A percentile compares a stretch with the other conserved stretches of the same genome.
Evolutionary conservation across 371 early-diverging fungal species (phyloP).

Genomic region (Actinomucor elegans): DNA sequence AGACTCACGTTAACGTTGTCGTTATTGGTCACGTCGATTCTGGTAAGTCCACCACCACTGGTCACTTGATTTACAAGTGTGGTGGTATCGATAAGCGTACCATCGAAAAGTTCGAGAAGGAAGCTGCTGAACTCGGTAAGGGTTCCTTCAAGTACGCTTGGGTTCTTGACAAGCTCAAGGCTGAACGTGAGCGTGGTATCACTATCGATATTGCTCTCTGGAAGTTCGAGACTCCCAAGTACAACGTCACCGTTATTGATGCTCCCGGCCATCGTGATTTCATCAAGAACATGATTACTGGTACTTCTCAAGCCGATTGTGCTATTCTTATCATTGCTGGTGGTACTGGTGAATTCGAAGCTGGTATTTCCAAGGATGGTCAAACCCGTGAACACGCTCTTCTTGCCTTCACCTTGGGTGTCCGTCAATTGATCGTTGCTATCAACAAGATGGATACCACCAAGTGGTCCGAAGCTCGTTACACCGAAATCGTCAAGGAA

Average conservation of each 20-base stretch:
- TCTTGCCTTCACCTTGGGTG: constrained; percentile 96
- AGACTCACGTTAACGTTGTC: constrained; percentile 95
- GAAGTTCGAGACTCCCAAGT: constrained; percentile 98
- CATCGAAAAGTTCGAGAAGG: constrained; percentile 99
- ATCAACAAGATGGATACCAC: constrained; percentile 99
- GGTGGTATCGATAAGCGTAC: constrained; percentile 99
- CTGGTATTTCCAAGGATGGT: constrained; percentile 98
- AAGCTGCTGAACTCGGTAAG: constrained; percentile 98
- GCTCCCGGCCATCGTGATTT: constrained; percentile 99
- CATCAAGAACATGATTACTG: constrained; percentile 99
- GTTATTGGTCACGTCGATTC: constrained; percentile 99
- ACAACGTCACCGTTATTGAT: constrained; percentile 95
- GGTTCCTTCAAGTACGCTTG: constrained; percentile 98
- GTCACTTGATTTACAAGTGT: constrained; percentile 99
- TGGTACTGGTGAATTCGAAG: constrained; percentile 96
- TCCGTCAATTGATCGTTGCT: constrained; percentile 96
- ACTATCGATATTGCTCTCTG: constrained; percentile 97
- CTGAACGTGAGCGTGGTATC: constrained; percentile 98
- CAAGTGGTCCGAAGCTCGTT: constrained; percentile 94
- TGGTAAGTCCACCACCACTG: constrained; percentile 61
- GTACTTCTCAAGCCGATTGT: constrained; percentile 90
- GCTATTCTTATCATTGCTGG: constrained; percentile 97
- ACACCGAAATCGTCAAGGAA: constrained; percentile 93
- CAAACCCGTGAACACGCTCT: constrained; percentile 99
- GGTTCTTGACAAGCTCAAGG: constrained; percentile 97